Percentiles rank a stretch among this genome's conserved stretches.
phyloP scores from a whole-genome alignment of 495 filamentous ascomycete species.

The Xylaria castorea region DNA sequence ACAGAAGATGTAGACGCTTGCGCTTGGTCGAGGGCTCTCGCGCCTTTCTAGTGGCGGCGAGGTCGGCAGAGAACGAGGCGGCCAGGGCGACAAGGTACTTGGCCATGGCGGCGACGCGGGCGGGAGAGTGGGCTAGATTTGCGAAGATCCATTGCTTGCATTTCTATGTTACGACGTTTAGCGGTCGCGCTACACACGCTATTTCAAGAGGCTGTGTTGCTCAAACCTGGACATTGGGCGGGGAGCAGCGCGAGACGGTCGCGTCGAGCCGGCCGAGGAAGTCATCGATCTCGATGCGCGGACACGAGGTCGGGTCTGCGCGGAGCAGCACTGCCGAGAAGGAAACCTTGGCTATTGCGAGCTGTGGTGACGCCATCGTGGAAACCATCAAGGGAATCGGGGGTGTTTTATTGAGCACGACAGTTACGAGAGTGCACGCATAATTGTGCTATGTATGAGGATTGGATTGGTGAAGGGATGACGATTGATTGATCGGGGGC shows the following conservation, averaged over 20 bases:
- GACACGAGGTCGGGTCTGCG: constrained; percentile 73
- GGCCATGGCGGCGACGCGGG: constrained; percentile 69
- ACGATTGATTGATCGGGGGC: background rate
- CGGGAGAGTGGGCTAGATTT: constrained; percentile 71
- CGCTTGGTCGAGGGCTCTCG: constrained; percentile 66
- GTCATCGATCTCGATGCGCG: constrained; percentile 72
- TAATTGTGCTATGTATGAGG: background rate
- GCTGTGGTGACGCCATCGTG: constrained; percentile 73
- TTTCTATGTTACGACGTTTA: constrained; percentile 69
- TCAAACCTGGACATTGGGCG: constrained; percentile 96
- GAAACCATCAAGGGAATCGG: background rate
- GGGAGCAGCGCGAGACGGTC: constrained; percentile 75
- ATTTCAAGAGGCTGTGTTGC: constrained; percentile 60
- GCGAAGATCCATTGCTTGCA: constrained; percentile 86
- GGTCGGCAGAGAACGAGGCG: constrained; percentile 58
- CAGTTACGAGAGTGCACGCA: constrained; percentile 7
- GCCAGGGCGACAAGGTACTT: constrained; percentile 79
- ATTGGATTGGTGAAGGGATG: background rate
- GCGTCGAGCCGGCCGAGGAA: constrained; percentile 74
- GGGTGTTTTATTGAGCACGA: background rate
- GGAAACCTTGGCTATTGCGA: constrained; percentile 82
- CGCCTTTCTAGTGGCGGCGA: constrained; percentile 38
- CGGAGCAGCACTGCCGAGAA: constrained; percentile 77
- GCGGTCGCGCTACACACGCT: constrained; percentile 58
- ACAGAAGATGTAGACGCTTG: constrained; percentile 78